Evolutionary conservation across 192 early-diverging fungal species (phyloP).

Genomic region (Spizellomyces punctatus): DNA sequence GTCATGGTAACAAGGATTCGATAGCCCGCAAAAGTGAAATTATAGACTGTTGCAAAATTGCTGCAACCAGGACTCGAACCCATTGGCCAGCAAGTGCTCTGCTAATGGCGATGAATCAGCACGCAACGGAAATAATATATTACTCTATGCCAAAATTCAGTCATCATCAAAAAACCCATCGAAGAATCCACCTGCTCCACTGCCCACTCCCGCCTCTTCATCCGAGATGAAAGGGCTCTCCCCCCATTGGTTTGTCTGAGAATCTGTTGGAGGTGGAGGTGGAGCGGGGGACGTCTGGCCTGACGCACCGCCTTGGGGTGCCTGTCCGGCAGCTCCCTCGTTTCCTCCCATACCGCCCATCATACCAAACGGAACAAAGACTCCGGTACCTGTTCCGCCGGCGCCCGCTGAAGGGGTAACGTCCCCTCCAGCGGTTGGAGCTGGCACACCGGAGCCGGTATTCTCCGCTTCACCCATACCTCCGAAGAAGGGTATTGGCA

Average conservation of each 20-base stretch:
- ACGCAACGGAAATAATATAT: too few species aligned
- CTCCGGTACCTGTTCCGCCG: slow-evolving; percentile 11
- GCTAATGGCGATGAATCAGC: too few species aligned
- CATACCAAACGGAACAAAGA: slow-evolving; percentile 6
- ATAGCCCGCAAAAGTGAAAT: too few species aligned
- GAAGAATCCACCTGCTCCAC: slow-evolving; percentile 12
- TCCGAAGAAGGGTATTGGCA: slow-evolving; percentile 29
- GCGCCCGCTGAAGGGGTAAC: slow-evolving; percentile 1
- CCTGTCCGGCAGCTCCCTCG: slow-evolving; percentile 23
- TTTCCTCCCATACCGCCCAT: slow-evolving; percentile 27
- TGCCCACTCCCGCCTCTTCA: slow-evolving; percentile 26
- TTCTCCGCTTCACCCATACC: neutral
- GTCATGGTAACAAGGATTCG: too few species aligned
- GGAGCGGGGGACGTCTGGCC: slow-evolving; percentile 11
- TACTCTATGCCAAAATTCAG: neutral
- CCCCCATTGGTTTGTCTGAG: slow-evolving; percentile 24
- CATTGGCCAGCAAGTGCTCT: too few species aligned
- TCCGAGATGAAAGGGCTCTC: slow-evolving; percentile 27
- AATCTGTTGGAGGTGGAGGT: neutral
- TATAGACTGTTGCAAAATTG: too few species aligned
- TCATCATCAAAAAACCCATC: slow-evolving; percentile 21
- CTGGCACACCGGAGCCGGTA: neutral
- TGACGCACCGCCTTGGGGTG: slow-evolving; percentile 9
- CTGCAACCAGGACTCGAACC: too few species aligned
- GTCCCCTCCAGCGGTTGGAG: neutral